Evolutionary conservation across 1,284 basidiomycete species (phyloP), one percentile per base, ranked within the genome.

Genomic region (Malassezia restricta): DNA sequence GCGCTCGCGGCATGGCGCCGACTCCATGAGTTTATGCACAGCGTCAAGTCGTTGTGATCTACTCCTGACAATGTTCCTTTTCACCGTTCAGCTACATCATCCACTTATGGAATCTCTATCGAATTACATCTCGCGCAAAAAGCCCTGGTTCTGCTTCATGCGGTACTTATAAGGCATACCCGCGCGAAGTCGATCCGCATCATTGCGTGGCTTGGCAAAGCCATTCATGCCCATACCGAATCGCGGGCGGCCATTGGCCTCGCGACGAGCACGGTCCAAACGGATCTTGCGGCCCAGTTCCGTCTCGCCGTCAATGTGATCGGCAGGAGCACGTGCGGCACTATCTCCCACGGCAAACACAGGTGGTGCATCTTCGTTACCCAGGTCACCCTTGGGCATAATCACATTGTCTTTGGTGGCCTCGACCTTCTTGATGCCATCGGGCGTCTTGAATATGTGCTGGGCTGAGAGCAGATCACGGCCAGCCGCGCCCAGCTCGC

Each of bases 391-490:
- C 24, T 64, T 55, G 42, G 63, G 51, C 44, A 64, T 57, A 27
- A 53, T 48, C 45, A 62, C 62, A 47, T 63, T 61, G 58, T 68
- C 57, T 20, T 54, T 43, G 6, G 56, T 49, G 44, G 65, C 65
- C 43, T 66, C 59, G 54, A 73, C 70, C 8, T 66, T 49, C 44
- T 66, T 62, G 11, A 32, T 56, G 41, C 70, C 70, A 11, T 61
- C 51, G 12, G 70, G 70, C n/a, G 66, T 69, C 32, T 58, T 55
- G 63, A 73, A 73, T 27, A 63, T 47, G 57, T 73, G 70, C 55
- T 71, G 61, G 20, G 51, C 54, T 11, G 63, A 59, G 43, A 64
- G 57, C 29, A 66, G 62, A 49, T 73, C 65, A 32, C 52, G 52
- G 17, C 63, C 64, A 1, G 68, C 70, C 32, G 59, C 56, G 42